These are phyloP conservation scores for Ophiostoma tasmaniense DNA, from an alignment of 2,329 filamentous ascomycete genomes.

Conservation along the genomic window DNA sequence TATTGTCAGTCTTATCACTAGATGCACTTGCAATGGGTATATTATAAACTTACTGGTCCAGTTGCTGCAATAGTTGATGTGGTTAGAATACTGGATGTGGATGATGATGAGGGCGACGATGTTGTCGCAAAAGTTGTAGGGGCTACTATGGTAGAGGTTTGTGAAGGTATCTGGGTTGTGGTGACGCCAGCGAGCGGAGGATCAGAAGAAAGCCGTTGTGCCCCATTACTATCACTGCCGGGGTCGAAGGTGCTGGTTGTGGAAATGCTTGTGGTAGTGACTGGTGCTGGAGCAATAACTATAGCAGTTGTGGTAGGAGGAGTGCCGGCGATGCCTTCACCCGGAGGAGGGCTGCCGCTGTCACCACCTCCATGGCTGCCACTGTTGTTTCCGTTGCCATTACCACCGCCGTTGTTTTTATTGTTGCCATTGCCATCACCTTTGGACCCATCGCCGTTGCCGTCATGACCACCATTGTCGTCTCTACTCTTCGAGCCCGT, in stretches of 20 bases:
- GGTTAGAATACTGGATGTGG: neutral
- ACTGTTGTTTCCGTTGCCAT: conserved; percentile 12
- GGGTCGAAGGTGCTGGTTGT: conserved; percentile 15
- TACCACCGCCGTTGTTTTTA: neutral
- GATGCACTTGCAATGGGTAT: neutral
- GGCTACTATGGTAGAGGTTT: neutral
- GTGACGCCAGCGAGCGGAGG: neutral
- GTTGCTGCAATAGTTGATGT: neutral
- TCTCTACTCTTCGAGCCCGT: neutral
- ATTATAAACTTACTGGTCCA: neutral
- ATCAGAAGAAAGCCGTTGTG: conserved; percentile 3
- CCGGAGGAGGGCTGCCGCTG: neutral
- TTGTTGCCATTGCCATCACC: neutral
- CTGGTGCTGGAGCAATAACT: neutral
- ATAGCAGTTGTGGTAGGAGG: neutral
- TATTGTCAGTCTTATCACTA: neutral
- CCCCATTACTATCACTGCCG: conserved; percentile 12
- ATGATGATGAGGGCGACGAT: neutral
- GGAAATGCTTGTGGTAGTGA: conserved; percentile 5
- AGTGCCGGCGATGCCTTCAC: neutral
- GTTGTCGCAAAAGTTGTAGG: conserved; percentile 1
- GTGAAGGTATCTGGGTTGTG: neutral
- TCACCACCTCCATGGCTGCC: conserved; percentile 14
- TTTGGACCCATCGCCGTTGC: neutral
- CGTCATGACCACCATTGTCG: neutral